A percentile compares a stretch with the other conserved stretches of the same genome.
phyloP scores from a whole-genome alignment of 2,329 filamentous ascomycete species.

The Pseudonectria buxi region DNA sequence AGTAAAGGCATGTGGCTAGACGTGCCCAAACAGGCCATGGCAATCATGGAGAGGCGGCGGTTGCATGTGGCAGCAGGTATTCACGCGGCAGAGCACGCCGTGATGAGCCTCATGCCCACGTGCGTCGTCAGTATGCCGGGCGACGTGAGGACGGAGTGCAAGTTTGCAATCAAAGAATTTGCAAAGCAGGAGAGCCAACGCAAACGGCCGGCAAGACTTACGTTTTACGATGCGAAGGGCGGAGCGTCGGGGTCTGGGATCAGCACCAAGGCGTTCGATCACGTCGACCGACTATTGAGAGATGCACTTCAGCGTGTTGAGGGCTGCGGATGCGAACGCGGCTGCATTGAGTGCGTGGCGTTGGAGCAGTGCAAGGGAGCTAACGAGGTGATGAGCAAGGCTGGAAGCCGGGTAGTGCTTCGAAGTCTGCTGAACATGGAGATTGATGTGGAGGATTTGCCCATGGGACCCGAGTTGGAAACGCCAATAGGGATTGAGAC shows the following conservation, averaged over 20 bases:
- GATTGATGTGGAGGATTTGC: constrained; percentile 76
- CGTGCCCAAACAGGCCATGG: constrained; percentile 69
- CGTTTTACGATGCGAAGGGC: constrained; percentile 93
- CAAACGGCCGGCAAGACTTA: constrained; percentile 80
- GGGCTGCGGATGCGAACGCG: constrained; percentile 67
- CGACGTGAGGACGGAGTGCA: constrained; percentile 92
- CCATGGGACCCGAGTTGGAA: constrained; percentile 72
- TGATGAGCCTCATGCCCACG: constrained; percentile 80
- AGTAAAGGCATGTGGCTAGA: constrained; percentile 96
- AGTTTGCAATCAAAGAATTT: constrained; percentile 82
- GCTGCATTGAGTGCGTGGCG: constrained; percentile 86
- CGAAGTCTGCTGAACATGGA: constrained; percentile 67
- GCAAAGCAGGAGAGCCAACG: constrained; percentile 60
- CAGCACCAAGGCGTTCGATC: constrained; percentile 88
- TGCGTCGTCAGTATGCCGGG: constrained; percentile 86
- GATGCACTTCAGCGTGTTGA: constrained; percentile 73
- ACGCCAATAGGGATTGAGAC: constrained; percentile 73
- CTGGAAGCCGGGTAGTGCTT: constrained; percentile 74
- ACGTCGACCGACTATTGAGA: constrained; percentile 69
- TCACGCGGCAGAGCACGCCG: constrained; percentile 88
- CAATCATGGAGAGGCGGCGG: constrained; percentile 65
- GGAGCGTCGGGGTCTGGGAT: constrained; percentile 79
- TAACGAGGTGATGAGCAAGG: constrained; percentile 92
- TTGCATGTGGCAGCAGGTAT: constrained; percentile 85
- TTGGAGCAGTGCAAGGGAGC: constrained; percentile 76